Evolutionary conservation across 2,329 filamentous ascomycete genomes (phyloP), one percentile per base, ranked within the genome.

Genomic region (Phaeosphaeriaceae sp.): DNA sequence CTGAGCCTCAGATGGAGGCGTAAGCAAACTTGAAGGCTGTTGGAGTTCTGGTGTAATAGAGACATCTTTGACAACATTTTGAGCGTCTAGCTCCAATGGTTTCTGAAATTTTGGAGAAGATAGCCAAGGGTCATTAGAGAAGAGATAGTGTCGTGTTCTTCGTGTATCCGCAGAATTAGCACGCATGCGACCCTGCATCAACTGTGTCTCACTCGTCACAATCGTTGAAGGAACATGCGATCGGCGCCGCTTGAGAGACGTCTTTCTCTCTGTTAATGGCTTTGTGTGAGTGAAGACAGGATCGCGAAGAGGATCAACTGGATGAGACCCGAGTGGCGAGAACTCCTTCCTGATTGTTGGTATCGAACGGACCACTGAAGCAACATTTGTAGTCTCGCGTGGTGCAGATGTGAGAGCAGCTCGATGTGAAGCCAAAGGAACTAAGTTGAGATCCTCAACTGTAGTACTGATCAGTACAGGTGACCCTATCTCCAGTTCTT

Each of bases 391-490:
- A 34, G 59, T 42, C 2, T 52, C 55, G 11, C 56, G 44, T 17
- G 58, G 53, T 12, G 57, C 61, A 16, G 51, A 51, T 18, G 52
- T 47, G n/a, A 57, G 54, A 5, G 56, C 50, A 15, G 45, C 43
- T 28, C 58, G 56, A 32, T 57, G 52, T 13, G 60, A 86, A 17
- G 57, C 54, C 20, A 70, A 28, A 4, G 68, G 60, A 13, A 68
- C 56, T 12, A 70, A 53, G 17, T 60, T 56, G 15, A 71, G 50
- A 6, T 67, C 64, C 16, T 67, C 64, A n/a, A 59, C 64, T 4
- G 66, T 70, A 9, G 63, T 61, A 42, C 69, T 71, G 23, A 71
- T 58, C 6, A 72, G 61, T 6, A 65, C 56, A 15, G 70, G 69
- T 1, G 64, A 58, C 13, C 68, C 63, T 41, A 72, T 73, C 7